phyloP scores from a whole-genome alignment of 441 rosid species.

The Jatropha podagrica region DNA sequence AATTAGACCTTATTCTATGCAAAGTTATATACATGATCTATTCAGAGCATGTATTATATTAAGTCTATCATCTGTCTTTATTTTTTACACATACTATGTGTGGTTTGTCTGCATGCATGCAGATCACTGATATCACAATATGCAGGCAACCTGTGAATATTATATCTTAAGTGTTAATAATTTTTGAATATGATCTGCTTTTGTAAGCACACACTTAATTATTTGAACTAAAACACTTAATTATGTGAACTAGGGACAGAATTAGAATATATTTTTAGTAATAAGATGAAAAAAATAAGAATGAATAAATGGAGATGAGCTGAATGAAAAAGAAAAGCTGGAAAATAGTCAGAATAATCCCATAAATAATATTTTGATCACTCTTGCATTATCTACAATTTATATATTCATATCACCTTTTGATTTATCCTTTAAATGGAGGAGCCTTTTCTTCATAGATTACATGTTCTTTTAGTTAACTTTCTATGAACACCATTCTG shows the following conservation, averaged over 20 bases:
- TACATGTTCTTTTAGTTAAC: slow-evolving; percentile 2
- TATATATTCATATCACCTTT: not conserved
- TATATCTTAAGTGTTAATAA: not conserved
- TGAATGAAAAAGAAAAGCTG: no score
- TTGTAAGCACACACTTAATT: not conserved
- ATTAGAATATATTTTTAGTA: not conserved
- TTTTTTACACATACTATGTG: not conserved
- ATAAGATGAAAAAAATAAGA: not conserved
- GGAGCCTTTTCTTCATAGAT: not conserved
- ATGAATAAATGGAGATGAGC: not conserved
- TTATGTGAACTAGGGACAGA: not conserved
- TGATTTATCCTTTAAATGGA: not conserved
- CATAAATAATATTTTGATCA: not conserved
- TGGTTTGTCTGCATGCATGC: not conserved
- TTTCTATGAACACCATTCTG: not conserved
- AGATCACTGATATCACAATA: not conserved
- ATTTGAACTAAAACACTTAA: not conserved
- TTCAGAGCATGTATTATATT: not conserved
- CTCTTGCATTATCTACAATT: not conserved
- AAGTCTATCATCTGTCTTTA: not conserved
- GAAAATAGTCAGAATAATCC: not conserved
- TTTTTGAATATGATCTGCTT: not conserved
- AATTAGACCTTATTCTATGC: not conserved
- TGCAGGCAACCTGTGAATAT: not conserved
- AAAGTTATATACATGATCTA: not conserved